Base-by-base conservation (phyloP, 2,329 filamentous ascomycete genomes). In the Colletotrichum sp. region DNA sequence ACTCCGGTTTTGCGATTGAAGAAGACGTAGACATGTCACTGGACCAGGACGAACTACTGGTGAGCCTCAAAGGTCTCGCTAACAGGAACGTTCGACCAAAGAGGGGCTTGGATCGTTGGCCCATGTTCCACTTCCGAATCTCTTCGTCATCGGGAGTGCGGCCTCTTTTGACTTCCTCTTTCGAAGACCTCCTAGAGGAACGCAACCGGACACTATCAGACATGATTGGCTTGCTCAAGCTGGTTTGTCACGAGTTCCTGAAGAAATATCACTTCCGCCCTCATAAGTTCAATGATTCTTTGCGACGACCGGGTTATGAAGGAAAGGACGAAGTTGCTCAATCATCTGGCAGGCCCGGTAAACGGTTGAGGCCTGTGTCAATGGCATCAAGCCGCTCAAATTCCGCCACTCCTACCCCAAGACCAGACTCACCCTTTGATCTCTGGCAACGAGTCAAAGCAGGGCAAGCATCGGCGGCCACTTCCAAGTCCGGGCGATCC, bases 111-210 rank as follows among this genome's bases (percentile, higher is more conserved):
- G 95, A 98, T 80, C 90, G 92, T 67, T 97, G 95, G 92, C 96
- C 96, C 0, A 96, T 96, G 93, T 99, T 98, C 80, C 94, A 93
- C 79, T 85, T 99, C n/a, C 91, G 91, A 32, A 90, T 98, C 44
- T 85, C 88, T 28, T 65, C 70, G 18, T 52, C 71, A 6, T 69
- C 74, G 10, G 24, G 18, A 28, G n/a, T 22, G 8, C 26, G 48
- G 12, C 39, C 74, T 24, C 24, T 32, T 3, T 13, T 55, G 8
- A 16, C 66, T 10, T 55, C 59, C 9, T 71, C 75, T 18, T 55
- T 81, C 7, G 82, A 85, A 24, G 78, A 82, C 3, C 26, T 89
- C 15, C 81, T 91, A 3, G 85, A 89, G 68, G 86, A 89, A 15
- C 86, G 87, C 32, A 82, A 86, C 2, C 87, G 85, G 52, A 86